Conservation (phyloP, 495 filamentous ascomycete species). For the Penicillium diatomitis region DNA sequence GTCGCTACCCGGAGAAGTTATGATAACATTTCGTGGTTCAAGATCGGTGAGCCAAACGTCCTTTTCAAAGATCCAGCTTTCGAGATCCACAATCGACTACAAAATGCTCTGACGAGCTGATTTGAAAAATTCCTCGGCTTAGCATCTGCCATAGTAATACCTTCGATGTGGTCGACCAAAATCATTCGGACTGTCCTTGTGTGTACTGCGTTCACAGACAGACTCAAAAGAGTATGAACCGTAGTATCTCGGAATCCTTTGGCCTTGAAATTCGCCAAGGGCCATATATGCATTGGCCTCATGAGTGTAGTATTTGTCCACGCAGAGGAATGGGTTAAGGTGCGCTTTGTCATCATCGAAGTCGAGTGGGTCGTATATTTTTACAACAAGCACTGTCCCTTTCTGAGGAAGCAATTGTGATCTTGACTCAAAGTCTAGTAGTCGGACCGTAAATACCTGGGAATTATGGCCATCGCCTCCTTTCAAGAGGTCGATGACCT, state of each 20-base stretch:
- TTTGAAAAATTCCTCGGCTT: conserved; percentile 7
- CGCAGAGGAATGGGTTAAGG: conserved; percentile 17
- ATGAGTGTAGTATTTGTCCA: conserved; percentile 19
- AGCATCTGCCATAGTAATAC: conserved; percentile 10
- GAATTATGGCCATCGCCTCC: conserved; percentile 16
- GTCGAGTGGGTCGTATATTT: conserved; percentile 25
- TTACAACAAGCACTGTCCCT: conserved; percentile 14
- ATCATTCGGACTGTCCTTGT: conserved; percentile 17
- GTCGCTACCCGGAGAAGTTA: conserved; percentile 2
- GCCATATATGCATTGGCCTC: conserved; percentile 16
- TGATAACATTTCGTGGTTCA: conserved; percentile 14
- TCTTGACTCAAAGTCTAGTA: conserved; percentile 7
- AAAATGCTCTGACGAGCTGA: conserved; percentile 11
- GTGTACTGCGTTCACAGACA: conserved; percentile 7
- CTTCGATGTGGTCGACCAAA: conserved; percentile 15
- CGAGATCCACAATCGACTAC: conserved; percentile 14
- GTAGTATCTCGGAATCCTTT: conserved; percentile 16
- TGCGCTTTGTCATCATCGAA: conserved; percentile 15
- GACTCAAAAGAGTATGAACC: conserved; percentile 16
- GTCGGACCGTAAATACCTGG: conserved; percentile 13
- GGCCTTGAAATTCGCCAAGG: conserved; percentile 12
- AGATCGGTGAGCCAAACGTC: conserved; percentile 14
- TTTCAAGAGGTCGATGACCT: conserved; percentile 12
- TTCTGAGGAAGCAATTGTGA: conserved; percentile 2
- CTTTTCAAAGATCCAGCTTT: conserved; percentile 10